These are phyloP conservation scores for Anthracocystis panici-leucophaei DNA, from an alignment of 1,284 basidiomycete genomes.

Conservation along the genomic window DNA sequence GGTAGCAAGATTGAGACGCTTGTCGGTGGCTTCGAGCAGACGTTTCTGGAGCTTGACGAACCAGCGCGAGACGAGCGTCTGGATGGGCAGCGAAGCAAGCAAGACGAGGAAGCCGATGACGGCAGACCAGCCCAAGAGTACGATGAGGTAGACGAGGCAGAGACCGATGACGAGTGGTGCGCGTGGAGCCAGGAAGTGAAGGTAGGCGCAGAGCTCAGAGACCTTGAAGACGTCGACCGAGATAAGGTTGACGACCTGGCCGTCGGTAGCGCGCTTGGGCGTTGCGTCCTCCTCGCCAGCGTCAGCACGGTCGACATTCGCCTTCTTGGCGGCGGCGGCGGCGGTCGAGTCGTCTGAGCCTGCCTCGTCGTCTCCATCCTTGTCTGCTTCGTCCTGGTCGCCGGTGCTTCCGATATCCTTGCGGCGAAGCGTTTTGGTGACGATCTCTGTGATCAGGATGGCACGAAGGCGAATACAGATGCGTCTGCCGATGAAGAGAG, in stretches of 20 bases:
- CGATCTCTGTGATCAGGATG: constrained; percentile 73
- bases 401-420: constrained; percentile 69
- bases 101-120: constrained; percentile 68
- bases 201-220: constrained; percentile 60
- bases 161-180: constrained; percentile 73
- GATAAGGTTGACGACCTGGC: constrained; percentile 74
- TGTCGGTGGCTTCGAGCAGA: constrained; percentile 73
- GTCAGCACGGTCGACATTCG: constrained; percentile 16
- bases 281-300: constrained; percentile 34
- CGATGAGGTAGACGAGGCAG: constrained; percentile 72
- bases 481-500: constrained; percentile 72
- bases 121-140: constrained; percentile 73
- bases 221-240: constrained; percentile 73
- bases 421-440: constrained; percentile 73
- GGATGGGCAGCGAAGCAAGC: constrained; percentile 61
- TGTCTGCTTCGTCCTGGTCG: constrained; percentile 37
- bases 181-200: constrained; percentile 70
- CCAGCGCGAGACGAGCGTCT: constrained; percentile 70
- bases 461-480: constrained; percentile 70
- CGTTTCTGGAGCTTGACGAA: constrained; percentile 72
- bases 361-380: constrained; percentile 19
- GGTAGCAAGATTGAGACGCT: constrained; percentile 73
- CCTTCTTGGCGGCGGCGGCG: constrained; percentile 30
- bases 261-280: constrained; percentile 70
- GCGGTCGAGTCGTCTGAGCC: constrained; percentile 31